phyloP scores from a whole-genome alignment of 306 rosid species.

The Sphenostylis stenocarpa region DNA sequence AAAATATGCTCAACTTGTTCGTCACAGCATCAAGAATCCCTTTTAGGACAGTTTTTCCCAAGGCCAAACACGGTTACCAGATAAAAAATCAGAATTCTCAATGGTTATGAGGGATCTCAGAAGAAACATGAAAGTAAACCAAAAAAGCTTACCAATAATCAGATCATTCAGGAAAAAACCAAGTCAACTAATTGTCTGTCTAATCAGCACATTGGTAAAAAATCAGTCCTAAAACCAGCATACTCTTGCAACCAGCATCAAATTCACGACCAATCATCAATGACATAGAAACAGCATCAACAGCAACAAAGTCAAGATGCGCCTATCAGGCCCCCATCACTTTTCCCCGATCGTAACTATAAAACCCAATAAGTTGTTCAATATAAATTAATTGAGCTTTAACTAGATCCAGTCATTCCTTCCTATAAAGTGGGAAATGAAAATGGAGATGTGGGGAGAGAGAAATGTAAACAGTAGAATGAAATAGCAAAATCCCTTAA shows the following conservation, averaged over 20 bases:
- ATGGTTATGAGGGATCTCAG: slow-evolving; percentile 34
- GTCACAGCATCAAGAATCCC: slow-evolving; percentile 53
- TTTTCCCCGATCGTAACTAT: slow-evolving; percentile 79
- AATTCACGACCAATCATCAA: slow-evolving; percentile 70
- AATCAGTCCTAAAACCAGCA: slow-evolving; percentile 72
- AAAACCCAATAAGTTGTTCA: slow-evolving; percentile 76
- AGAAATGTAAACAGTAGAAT: slow-evolving; percentile 1
- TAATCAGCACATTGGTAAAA: slow-evolving; percentile 62
- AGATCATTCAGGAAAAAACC: slow-evolving; percentile 47
- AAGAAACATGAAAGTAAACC: slow-evolving; percentile 42
- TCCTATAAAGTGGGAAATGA: slow-evolving; percentile 1
- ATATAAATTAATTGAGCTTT: slow-evolving; percentile 40
- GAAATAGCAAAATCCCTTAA: slow-evolving; percentile 25
- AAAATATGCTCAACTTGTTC: slow-evolving; percentile 47
- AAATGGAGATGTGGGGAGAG: slow-evolving; percentile 1
- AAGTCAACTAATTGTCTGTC: slow-evolving; percentile 57
- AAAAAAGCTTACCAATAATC: slow-evolving; percentile 60
- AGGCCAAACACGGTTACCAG: slow-evolving; percentile 40
- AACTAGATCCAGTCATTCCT: slow-evolving; percentile 28
- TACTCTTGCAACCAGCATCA: slow-evolving; percentile 73
- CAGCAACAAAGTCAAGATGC: slow-evolving; percentile 62
- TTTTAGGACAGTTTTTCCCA: slow-evolving; percentile 28
- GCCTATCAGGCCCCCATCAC: slow-evolving; percentile 61
- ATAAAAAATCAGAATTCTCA: slow-evolving; percentile 46
- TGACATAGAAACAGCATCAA: slow-evolving; percentile 67